phyloP scores from a whole-genome alignment of 495 filamentous ascomycete genomes.

The Talaromyces ruber region DNA sequence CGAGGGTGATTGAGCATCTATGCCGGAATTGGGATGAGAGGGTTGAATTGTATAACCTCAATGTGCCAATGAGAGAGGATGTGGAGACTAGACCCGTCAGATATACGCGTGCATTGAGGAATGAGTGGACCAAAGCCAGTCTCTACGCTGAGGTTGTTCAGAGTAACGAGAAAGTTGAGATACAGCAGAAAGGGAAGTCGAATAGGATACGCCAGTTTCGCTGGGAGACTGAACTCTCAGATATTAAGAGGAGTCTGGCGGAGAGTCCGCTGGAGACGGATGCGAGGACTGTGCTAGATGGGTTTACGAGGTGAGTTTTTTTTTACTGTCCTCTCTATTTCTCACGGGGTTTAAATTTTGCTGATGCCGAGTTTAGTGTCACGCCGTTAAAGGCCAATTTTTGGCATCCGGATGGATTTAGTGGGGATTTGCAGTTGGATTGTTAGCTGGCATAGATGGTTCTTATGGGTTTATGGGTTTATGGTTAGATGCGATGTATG shows the following conservation, averaged over 20 bases:
- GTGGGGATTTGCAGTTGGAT: conserved; percentile 62
- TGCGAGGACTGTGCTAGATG: conserved; percentile 85
- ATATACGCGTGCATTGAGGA: conserved; percentile 75
- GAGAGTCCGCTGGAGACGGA: conserved; percentile 68
- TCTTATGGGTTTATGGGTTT: background rate
- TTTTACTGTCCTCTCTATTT: conserved; percentile 4
- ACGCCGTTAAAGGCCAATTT: conserved; percentile 90
- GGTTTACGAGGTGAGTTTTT: conserved; percentile 36
- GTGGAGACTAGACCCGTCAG: conserved; percentile 55
- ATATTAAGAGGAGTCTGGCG: conserved; percentile 39
- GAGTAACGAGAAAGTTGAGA: background rate
- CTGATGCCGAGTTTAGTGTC: conserved; percentile 54
- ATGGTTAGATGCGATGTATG: conserved; percentile 2
- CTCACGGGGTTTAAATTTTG: background rate
- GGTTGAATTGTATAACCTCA: conserved; percentile 80
- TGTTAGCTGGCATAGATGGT: background rate
- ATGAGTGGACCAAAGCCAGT: conserved; percentile 72
- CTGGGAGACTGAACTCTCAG: conserved; percentile 34
- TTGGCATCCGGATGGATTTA: conserved; percentile 62
- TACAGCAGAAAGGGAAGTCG: background rate
- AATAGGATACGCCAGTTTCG: conserved; percentile 26
- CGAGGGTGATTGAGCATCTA: conserved; percentile 67
- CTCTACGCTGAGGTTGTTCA: conserved; percentile 59
- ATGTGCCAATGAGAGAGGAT: conserved; percentile 63
- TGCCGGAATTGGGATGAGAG: conserved; percentile 61